Base-by-base conservation (phyloP, 140 eudicot species). In the Bidens hawaiensis region DNA sequence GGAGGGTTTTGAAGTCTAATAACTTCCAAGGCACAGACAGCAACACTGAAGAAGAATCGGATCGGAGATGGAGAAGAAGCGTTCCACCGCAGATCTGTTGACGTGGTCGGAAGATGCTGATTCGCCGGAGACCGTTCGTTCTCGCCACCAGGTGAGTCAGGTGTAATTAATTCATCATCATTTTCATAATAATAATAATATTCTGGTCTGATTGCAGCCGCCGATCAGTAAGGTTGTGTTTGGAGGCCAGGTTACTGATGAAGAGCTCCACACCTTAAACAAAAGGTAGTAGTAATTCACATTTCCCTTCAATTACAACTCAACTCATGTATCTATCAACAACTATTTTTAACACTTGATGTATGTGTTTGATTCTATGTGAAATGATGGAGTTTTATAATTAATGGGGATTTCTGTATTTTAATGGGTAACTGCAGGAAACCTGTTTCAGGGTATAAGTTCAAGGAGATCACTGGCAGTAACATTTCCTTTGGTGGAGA, bases 161-260 rank as follows among this genome's bases (percentile, higher is more conserved):
- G n/a, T n/a, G n/a, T n/a, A n/a, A n/a, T n/a, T n/a, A n/a, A n/a
- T n/a, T n/a, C n/a, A n/a, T n/a, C n/a, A n/a, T n/a, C n/a, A n/a
- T n/a, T n/a, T n/a, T n/a, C n/a, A n/a, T n/a, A n/a, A n/a, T n/a
- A n/a, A n/a, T n/a, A n/a, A n/a, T n/a, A n/a, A n/a, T n/a, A n/a
- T n/a, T n/a, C n/a, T n/a, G n/a, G n/a, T n/a, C n/a, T n/a, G n/a
- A n/a, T n/a, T n/a, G 6, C 6, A 30, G 34, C 34, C 4, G 34
- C 86, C 96, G 70, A 91, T 91, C 68, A 80, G 96, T 45, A 91
- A 91, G 76, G 96, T 84, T 40, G 96, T 91, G 72, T 91, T 91
- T 76, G 98, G 98, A 47, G 98, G 98, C 27, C 98, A 87, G 78
- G 89, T 91, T 31, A 87, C 96, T 5, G 98, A 91, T 70, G 98